A percentile compares a stretch with the other conserved stretches of the same genome.
These are phyloP conservation scores for Mycena maculata DNA, from an alignment of 768 basidiomycete species.

Conservation along the genomic window DNA sequence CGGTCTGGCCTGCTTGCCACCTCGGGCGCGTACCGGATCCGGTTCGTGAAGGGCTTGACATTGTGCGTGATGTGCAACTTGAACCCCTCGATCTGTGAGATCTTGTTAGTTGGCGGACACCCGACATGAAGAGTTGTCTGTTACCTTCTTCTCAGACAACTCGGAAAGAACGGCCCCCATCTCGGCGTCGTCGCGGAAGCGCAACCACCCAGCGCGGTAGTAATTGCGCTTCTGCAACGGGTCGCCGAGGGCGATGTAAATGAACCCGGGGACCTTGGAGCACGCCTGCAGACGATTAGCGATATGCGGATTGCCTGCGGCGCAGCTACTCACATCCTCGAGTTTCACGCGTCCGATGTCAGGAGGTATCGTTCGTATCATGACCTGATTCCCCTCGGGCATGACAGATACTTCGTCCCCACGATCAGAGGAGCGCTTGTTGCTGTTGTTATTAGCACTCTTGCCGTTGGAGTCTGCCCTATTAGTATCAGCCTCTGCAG, in stretches of 20 bases:
- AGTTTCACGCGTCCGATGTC: constrained; percentile 90
- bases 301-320: constrained; percentile 10
- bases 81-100: constrained; percentile 88
- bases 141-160: constrained; percentile 88
- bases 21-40: constrained; percentile 85
- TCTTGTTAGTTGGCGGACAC: constrained; percentile 7
- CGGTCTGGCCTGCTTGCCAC: constrained; percentile 84
- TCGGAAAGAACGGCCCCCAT: constrained; percentile 79
- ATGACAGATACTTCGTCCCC: constrained; percentile 79
- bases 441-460: constrained; percentile 48
- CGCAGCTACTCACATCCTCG: constrained; percentile 74
- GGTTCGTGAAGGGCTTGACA: constrained; percentile 79
- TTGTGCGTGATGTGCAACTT: constrained; percentile 91
- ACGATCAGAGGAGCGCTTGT: constrained; percentile 62
- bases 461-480: constrained; percentile 72
- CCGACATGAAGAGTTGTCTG: constrained; percentile 14
- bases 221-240: constrained; percentile 93
- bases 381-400: constrained; percentile 89
- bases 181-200: constrained; percentile 86
- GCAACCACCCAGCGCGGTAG: constrained; percentile 95
- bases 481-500: constrained; percentile 66
- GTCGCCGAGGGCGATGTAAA: constrained; percentile 91
- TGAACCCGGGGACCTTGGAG: constrained; percentile 79
- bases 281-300: constrained; percentile 67
- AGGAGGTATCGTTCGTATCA: constrained; percentile 95